Evolutionary conservation across 2,329 filamentous ascomycete species (phyloP).

Genomic region (Corinectria fuckeliana): DNA sequence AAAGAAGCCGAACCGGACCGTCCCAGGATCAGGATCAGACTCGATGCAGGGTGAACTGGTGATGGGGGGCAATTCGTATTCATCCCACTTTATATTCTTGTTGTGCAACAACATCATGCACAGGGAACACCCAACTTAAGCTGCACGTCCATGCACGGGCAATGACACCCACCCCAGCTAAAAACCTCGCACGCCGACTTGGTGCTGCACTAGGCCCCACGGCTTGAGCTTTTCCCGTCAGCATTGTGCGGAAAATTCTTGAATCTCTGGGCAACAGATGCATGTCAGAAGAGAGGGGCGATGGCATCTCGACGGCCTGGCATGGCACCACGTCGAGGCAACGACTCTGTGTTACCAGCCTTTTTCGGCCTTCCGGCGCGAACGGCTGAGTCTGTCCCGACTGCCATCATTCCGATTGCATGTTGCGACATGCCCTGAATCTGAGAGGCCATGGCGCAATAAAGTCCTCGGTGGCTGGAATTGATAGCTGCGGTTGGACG

Average conservation of each 20-base stretch:
- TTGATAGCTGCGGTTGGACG: not conserved
- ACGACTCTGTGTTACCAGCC: conserved; percentile 14
- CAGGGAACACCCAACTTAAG: conserved; percentile 10
- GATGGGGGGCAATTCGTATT: conserved; percentile 30
- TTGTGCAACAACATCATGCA: conserved; percentile 18
- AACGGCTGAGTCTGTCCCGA: not conserved
- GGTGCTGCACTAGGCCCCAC: not conserved
- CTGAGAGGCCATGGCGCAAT: conserved; percentile 2
- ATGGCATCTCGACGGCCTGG: not conserved
- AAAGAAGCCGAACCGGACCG: not conserved
- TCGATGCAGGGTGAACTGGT: conserved; percentile 19
- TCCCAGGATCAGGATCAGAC: not conserved
- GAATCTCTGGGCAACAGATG: not conserved
- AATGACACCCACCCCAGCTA: conserved; percentile 7
- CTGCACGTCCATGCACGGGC: conserved; percentile 10
- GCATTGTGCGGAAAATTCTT: conserved; percentile 7
- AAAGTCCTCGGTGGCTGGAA: conserved; percentile 4
- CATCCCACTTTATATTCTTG: conserved; percentile 8
- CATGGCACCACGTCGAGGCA: conserved; percentile 13
- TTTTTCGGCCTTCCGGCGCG: conserved; percentile 9
- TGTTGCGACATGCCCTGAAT: conserved; percentile 14
- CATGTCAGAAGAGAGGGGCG: conserved; percentile 14
- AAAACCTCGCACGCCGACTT: conserved; percentile 8
- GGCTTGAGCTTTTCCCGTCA: conserved; percentile 4
- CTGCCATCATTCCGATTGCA: conserved; percentile 3